phyloP scores from a whole-genome alignment of 2,329 filamentous ascomycete genomes.

The Sclerotinia spermophila region DNA sequence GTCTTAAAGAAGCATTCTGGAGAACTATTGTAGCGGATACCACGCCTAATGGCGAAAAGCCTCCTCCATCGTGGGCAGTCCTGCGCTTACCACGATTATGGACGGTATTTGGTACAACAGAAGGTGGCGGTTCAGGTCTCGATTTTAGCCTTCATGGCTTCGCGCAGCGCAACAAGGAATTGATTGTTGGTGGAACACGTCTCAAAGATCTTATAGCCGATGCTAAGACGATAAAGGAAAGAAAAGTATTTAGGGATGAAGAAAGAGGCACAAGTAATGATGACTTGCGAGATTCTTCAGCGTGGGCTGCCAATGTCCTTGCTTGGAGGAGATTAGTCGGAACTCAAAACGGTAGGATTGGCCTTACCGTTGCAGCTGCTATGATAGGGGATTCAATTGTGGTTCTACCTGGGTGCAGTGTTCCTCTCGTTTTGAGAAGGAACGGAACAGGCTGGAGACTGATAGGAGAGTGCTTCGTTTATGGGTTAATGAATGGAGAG shows the following conservation, averaged over 20 bases:
- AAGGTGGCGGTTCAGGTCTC: conserved; percentile 2
- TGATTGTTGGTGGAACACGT: neutral
- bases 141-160: conserved; percentile 7
- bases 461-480: conserved; percentile 22
- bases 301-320: conserved; percentile 15
- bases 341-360: neutral
- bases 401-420: conserved; percentile 10
- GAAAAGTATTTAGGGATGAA: neutral
- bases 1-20: conserved; percentile 15
- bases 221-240: conserved; percentile 7
- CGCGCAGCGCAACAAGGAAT: neutral
- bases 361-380: neutral
- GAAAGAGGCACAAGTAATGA: neutral
- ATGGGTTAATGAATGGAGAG: conserved; percentile 26
- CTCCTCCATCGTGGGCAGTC: conserved; percentile 10
- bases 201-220: conserved; percentile 4
- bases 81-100: conserved; percentile 8
- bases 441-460: conserved; percentile 2
- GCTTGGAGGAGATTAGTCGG: conserved; percentile 16
- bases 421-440: conserved; percentile 10
- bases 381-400: conserved; percentile 8
- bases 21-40: conserved; percentile 9
- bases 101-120: neutral
- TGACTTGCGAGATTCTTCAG: conserved; percentile 8
- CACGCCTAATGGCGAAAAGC: neutral